These are phyloP conservation scores for Pseudohalonectria lignicola DNA, from an alignment of 2,329 filamentous ascomycete species.

Conservation along the genomic window DNA sequence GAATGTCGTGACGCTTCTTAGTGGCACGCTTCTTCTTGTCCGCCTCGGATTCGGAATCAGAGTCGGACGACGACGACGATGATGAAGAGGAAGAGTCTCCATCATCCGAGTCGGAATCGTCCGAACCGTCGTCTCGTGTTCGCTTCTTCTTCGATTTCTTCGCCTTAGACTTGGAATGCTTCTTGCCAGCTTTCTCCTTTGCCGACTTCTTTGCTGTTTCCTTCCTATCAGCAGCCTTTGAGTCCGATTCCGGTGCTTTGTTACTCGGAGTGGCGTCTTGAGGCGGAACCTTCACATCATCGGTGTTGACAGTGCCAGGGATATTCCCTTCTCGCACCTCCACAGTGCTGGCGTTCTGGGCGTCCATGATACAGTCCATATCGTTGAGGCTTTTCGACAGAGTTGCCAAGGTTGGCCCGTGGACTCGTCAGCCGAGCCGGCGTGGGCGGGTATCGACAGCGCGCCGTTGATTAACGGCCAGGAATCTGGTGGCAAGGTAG, in stretches of 20 bases:
- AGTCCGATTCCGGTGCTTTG: slow-evolving; percentile 12
- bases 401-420: too few relatives aligned
- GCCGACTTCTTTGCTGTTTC: slow-evolving; percentile 13
- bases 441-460: too few relatives aligned
- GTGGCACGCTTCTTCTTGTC: slow-evolving; percentile 15
- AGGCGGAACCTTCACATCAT: slow-evolving; percentile 12
- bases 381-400: too few relatives aligned
- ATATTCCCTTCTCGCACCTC: slow-evolving; percentile 12
- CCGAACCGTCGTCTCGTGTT: slow-evolving; percentile 1
- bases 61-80: slow-evolving; percentile 14
- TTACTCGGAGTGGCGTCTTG: slow-evolving; percentile 7
- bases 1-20: slow-evolving; percentile 18
- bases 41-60: slow-evolving; percentile 12
- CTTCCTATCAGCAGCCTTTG: slow-evolving; percentile 8
- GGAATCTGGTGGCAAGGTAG: too few relatives aligned
- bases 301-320: slow-evolving; percentile 7
- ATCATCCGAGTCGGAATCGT: slow-evolving; percentile 8
- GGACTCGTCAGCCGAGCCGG: too few relatives aligned
- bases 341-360: slow-evolving; percentile 9
- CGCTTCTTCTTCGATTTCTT: slow-evolving; percentile 15
- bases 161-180: slow-evolving; percentile 9
- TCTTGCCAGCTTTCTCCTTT: slow-evolving; percentile 16
- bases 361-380: too few relatives aligned
- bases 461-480: too few relatives aligned
- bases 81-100: slow-evolving; percentile 8